phyloP scores from a whole-genome alignment of 2,329 filamentous ascomycete genomes.

The Colletotrichum cuscutae region DNA sequence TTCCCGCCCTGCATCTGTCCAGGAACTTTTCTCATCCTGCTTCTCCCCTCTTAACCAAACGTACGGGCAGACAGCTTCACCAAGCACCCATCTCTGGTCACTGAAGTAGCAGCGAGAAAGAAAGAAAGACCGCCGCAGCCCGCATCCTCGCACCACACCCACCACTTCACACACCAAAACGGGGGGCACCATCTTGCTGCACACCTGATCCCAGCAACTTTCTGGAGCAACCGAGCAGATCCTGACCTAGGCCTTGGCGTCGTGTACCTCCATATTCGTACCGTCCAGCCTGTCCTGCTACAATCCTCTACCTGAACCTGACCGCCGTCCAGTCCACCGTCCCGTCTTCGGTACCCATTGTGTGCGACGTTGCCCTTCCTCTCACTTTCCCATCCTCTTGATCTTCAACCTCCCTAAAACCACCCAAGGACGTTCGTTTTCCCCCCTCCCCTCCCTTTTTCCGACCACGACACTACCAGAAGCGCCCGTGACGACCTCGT shows the following conservation, averaged over 20 bases:
- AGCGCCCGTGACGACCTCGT: conserved; percentile 18
- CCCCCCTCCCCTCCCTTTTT: neutral
- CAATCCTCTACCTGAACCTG: neutral
- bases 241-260: conserved; percentile 10
- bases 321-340: neutral
- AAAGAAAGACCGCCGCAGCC: neutral
- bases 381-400: conserved; percentile 8
- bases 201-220: conserved; percentile 19
- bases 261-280: neutral
- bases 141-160: neutral
- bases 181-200: conserved; percentile 21
- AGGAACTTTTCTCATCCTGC: neutral
- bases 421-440: conserved; percentile 25
- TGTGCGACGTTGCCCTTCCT: conserved; percentile 31
- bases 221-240: conserved; percentile 24
- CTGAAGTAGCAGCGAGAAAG: neutral
- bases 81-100: neutral
- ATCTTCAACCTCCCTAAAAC: conserved; percentile 35
- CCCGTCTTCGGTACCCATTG: conserved; percentile 20
- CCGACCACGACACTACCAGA: conserved; percentile 20
- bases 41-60: neutral
- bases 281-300: conserved; percentile 13
- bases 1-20: neutral
- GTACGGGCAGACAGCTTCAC: neutral
- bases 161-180: conserved; percentile 16